Base-by-base conservation (phyloP, 2,329 filamentous ascomycete species). In the Pyricularia sp. region DNA sequence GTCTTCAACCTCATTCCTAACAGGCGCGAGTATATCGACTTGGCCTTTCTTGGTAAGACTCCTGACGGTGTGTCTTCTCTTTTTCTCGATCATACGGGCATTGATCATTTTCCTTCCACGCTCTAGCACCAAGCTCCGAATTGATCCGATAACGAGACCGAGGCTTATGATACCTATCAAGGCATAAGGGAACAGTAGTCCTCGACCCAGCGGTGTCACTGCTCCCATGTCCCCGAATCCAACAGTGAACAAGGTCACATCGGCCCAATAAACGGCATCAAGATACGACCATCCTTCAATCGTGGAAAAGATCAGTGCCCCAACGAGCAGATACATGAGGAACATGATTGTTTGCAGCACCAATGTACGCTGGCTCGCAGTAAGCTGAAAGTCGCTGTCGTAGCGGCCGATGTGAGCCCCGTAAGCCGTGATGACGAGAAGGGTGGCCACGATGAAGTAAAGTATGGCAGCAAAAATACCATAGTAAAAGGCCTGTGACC, bases 281-380 rank as follows among this genome's bases (percentile, higher is more conserved):
- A 92, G 86, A 74, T 90, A 97, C 25, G 83, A 81, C 89, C 93
- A 95, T 3, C 79, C 84, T 71, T 97, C 90, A 3, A 95, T 84
- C 1, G 81, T 81, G 6, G 88, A 87, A 75, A 95, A 97, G 0
- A 97, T 80, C 0, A 89, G 85, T 0, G 90, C 92, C 0, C 94
- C 94, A 2, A 93, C 79, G 0, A 92, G 88, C 0, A 97, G 81
- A 82, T 95, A 97, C 65, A 92, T 79, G 67, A 97, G 89, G 75
- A 96, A 92, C 69, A 91, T 81, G 78, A 96, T 96, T 1, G 93
- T 97, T 78, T 97, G 94, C 31, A 97, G 80, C 83, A 97, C 97
- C 26, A 97, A 81, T 0, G 92, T 97, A 11, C 94, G 86, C 77
- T 97, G 94, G 70, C 90, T 90, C 68, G 89, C 86, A 0, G 91